Evolutionary conservation across 140 eudicot genomes (phyloP).

Genomic region (Bidens hawaiensis): DNA sequence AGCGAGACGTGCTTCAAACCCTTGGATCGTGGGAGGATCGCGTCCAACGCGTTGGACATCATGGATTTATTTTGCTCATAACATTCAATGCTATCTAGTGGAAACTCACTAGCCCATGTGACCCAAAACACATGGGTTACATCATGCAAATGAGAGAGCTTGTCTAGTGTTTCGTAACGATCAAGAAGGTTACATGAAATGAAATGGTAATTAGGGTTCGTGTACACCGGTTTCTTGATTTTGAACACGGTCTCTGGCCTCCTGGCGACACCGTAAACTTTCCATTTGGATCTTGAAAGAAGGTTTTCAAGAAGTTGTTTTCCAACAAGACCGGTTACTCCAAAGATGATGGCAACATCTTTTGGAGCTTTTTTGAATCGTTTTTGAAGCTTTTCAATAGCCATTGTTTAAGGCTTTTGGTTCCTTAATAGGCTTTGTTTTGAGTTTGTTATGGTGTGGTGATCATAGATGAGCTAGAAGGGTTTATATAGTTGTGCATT

Average conservation of each 20-base stretch:
- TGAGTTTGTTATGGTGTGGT: constrained; percentile 15
- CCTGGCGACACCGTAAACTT: constrained; percentile 78
- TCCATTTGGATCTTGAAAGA: constrained; percentile 56
- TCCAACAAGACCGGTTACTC: constrained; percentile 87
- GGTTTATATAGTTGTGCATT: constrained; percentile 31
- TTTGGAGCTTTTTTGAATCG: constrained; percentile 22
- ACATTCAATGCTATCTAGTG: constrained; percentile 70
- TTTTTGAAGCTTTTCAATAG: constrained; percentile 33
- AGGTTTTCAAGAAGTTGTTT: constrained; percentile 65
- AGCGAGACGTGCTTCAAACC: constrained; percentile 65
- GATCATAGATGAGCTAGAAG: constrained; percentile 3
- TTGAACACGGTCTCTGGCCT: constrained; percentile 24
- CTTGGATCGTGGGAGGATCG: constrained; percentile 52
- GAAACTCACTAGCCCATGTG: constrained; percentile 87
- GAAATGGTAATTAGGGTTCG: constrained; percentile 50
- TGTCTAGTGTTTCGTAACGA: constrained; percentile 39
- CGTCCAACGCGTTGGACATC: constrained; percentile 73
- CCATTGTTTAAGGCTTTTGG: constrained; percentile 32
- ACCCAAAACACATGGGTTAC: constrained; percentile 88
- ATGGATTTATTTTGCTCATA: constrained; percentile 65
- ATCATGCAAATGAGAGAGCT: constrained; percentile 48
- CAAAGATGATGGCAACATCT: constrained; percentile 74
- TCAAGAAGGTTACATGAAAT: constrained; percentile 73
- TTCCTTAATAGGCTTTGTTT: not conserved
- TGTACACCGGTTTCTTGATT: constrained; percentile 23